phyloP scores from a whole-genome alignment of 1,284 basidiomycete genomes.

The Puccinia novopanici region DNA sequence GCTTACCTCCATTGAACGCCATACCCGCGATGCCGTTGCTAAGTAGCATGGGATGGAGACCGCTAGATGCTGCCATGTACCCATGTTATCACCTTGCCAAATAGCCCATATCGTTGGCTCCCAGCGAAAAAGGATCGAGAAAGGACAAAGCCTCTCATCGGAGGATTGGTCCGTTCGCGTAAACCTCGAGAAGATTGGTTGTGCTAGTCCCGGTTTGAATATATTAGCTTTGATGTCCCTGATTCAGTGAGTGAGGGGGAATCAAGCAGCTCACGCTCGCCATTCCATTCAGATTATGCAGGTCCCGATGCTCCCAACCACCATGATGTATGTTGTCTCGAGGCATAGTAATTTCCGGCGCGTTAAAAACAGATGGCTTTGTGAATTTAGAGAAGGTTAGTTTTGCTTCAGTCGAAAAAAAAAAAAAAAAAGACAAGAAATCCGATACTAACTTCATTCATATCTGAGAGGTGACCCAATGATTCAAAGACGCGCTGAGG shows the following conservation, averaged over 20 bases:
- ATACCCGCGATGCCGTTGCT: constrained; percentile 90
- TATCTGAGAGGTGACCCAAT: constrained; percentile 74
- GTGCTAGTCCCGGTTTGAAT: constrained; percentile 63
- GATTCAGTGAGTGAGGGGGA: not conserved
- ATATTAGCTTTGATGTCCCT: not conserved
- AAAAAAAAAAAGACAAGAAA: not conserved
- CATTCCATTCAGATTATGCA: constrained; percentile 93
- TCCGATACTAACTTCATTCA: constrained; percentile 81
- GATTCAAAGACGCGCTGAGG: constrained; percentile 66
- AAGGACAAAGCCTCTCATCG: constrained; percentile 87
- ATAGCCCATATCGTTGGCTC: constrained; percentile 90
- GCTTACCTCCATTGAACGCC: constrained; percentile 74
- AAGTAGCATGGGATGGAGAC: constrained; percentile 90
- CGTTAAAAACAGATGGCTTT: constrained; percentile 93
- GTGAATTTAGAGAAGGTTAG: constrained; percentile 14
- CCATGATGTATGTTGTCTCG: constrained; percentile 87
- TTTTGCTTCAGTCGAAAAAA: not conserved
- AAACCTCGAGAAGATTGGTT: constrained; percentile 85
- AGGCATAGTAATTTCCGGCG: constrained; percentile 96
- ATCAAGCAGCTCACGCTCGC: constrained; percentile 44
- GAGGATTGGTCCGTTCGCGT: constrained; percentile 71
- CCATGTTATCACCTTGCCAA: constrained; percentile 98
- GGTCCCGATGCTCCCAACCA: constrained; percentile 95
- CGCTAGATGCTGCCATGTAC: constrained; percentile 95
- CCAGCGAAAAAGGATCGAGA: constrained; percentile 94